These are phyloP conservation scores for Saitoella complicata DNA, from an alignment of 805 yeast species.

Conservation along the genomic window DNA sequence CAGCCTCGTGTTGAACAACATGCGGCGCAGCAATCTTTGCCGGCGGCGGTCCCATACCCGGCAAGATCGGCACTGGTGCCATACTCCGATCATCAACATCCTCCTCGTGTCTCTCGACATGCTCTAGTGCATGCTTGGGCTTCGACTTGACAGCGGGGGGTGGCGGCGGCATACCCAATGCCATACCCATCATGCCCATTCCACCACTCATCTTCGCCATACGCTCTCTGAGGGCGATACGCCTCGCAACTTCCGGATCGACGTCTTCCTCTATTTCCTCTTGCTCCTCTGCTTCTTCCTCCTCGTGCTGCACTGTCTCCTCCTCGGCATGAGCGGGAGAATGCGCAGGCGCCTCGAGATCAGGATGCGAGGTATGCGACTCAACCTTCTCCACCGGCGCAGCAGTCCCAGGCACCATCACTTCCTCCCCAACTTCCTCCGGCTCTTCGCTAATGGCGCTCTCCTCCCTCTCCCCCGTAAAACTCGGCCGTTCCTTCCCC, in stretches of 20 bases:
- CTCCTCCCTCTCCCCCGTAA: background rate
- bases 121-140: constrained; percentile 2
- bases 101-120: constrained; percentile 12
- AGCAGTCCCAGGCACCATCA: background rate
- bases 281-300: constrained; percentile 29
- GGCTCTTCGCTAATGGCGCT: constrained; percentile 3
- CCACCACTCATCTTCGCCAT: constrained; percentile 95
- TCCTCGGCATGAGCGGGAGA: background rate
- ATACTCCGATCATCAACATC: constrained; percentile 16
- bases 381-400: background rate
- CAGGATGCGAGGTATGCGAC: background rate
- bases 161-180: constrained; percentile 24
- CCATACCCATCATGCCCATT: constrained; percentile 33
- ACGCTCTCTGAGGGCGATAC: constrained; percentile 67
- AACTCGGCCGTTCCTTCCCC: background rate
- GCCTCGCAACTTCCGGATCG: constrained; percentile 60
- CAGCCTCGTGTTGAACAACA: too few relatives aligned
- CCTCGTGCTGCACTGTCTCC: constrained; percentile 13
- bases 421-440: background rate
- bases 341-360: background rate
- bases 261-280: constrained; percentile 42
- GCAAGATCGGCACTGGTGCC: constrained; percentile 37
- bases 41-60: constrained; percentile 29
- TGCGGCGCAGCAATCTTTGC: constrained; percentile 9
- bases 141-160: background rate